Conservation (phyloP, 768 basidiomycete species). For the Chalciporus pseudorubinellus region DNA sequence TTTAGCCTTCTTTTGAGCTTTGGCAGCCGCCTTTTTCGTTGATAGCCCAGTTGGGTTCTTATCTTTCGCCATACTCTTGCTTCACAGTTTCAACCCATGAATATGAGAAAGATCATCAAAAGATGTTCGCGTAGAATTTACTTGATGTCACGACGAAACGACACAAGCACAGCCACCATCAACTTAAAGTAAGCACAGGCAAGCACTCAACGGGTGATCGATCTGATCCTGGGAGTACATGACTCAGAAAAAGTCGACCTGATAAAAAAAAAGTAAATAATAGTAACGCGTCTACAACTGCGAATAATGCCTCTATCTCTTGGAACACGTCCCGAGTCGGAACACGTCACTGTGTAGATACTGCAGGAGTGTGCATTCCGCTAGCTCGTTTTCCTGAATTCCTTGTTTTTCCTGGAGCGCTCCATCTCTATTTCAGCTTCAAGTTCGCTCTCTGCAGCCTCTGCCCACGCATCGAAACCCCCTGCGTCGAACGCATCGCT, state of each 20-base stretch:
- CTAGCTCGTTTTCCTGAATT: not conserved
- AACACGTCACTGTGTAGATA: not conserved
- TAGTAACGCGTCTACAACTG: not conserved
- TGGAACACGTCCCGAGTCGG: too few relatives aligned
- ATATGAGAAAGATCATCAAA: too few relatives aligned
- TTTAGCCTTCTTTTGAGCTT: conserved; percentile 66
- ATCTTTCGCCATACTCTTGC: conserved; percentile 19
- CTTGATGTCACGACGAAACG: too few relatives aligned
- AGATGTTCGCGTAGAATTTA: too few relatives aligned
- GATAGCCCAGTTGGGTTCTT: conserved; percentile 6
- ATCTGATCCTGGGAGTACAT: too few relatives aligned
- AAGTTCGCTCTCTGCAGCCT: conserved; percentile 51
- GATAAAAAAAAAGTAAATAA: not conserved
- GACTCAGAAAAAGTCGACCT: too few relatives aligned
- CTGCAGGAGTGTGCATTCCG: not conserved
- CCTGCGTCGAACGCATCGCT: conserved; percentile 55
- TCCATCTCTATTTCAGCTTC: conserved; percentile 58
- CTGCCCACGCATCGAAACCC: conserved; percentile 55
- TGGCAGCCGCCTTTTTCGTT: conserved; percentile 46
- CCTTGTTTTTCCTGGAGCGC: conserved; percentile 30
- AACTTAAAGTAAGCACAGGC: too few relatives aligned
- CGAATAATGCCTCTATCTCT: not conserved
- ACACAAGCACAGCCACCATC: not conserved
- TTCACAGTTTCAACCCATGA: not conserved
- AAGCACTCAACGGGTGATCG: too few relatives aligned